phyloP scores from a whole-genome alignment of 768 basidiomycete species.

The Auricularia heimuer region DNA sequence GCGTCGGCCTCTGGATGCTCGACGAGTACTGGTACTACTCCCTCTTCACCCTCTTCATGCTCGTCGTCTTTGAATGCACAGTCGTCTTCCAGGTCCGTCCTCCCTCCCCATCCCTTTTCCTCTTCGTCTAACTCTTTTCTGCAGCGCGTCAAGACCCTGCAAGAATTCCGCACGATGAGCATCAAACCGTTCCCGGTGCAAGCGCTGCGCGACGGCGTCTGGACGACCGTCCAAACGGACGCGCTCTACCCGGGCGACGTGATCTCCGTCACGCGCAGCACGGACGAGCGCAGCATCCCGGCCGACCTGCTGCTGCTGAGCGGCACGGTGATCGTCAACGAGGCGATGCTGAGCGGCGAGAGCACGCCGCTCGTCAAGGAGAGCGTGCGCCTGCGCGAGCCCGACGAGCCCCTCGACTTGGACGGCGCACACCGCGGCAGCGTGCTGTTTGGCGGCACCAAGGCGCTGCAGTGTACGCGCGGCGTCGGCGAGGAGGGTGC shows the following conservation, averaged over 20 bases:
- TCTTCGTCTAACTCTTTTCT: constrained; percentile 5
- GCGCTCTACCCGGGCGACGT: constrained; percentile 87
- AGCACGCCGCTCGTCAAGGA: constrained; percentile 96
- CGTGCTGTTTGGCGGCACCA: constrained; percentile 94
- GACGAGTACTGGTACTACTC: constrained; percentile 99
- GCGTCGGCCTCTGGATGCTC: constrained; percentile 92
- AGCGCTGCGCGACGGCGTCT: constrained; percentile 68
- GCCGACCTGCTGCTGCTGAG: constrained; percentile 89
- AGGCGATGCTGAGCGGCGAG: constrained; percentile 98
- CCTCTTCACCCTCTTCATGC: constrained; percentile 96
- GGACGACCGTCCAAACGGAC: constrained; percentile 75
- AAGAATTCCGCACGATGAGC: constrained; percentile 96
- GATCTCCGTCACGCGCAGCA: constrained; percentile 42
- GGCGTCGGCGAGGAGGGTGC: constrained; percentile 29
- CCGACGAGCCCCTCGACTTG: constrained; percentile 66
- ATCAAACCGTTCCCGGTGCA: constrained; percentile 83
- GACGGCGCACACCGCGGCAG: constrained; percentile 81
- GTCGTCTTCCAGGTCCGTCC: constrained; percentile 89
- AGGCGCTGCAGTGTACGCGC: constrained; percentile 73
- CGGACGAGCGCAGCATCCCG: constrained; percentile 76
- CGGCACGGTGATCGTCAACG: constrained; percentile 94
- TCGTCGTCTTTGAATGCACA: constrained; percentile 96
- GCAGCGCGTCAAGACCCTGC: constrained; percentile 85
- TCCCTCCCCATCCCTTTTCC: neutral
- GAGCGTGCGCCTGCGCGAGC: constrained; percentile 77